Conservation (phyloP, 805 yeast species). For the Peterozyma xylosa region DNA sequence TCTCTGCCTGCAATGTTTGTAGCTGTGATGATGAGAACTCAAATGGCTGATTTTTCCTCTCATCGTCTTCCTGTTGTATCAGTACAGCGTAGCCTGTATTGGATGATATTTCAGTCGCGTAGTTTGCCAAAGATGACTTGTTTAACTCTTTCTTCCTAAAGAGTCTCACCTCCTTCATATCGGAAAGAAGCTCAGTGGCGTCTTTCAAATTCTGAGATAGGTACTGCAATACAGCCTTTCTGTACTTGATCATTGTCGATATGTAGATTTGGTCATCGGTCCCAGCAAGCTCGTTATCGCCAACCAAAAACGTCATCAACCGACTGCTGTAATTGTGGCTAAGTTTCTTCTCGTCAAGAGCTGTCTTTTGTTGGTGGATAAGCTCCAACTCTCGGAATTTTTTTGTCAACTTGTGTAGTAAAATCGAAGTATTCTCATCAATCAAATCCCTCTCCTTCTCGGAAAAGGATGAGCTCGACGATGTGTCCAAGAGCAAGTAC, state of each 20-base stretch:
- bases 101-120: conserved; percentile 20
- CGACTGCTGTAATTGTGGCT: background rate
- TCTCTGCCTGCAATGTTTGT: conserved; percentile 51
- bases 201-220: conserved; percentile 34
- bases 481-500: conserved; percentile 19
- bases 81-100: conserved; percentile 18
- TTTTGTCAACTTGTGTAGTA: conserved; percentile 43
- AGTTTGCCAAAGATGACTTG: conserved; percentile 15
- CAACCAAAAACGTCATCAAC: conserved; percentile 12
- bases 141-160: conserved; percentile 31
- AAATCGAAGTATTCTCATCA: conserved; percentile 46
- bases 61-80: conserved; percentile 3
- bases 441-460: conserved; percentile 45
- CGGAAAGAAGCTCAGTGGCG: conserved; percentile 36
- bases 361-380: conserved; percentile 41
- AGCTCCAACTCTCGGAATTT: conserved; percentile 40
- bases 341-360: conserved; percentile 12
- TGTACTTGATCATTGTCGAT: conserved; percentile 23
- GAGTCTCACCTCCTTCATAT: conserved; percentile 41
- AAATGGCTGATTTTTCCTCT: background rate
- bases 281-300: conserved; percentile 17
- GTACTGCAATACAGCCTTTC: conserved; percentile 42
- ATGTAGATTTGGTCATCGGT: conserved; percentile 13
- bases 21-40: conserved; percentile 43
- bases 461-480: conserved; percentile 20